A percentile compares a stretch with the other conserved stretches of the same genome.
Conservation (phyloP, 768 basidiomycete genomes). For the Leucosporidium yakuticum region DNA sequence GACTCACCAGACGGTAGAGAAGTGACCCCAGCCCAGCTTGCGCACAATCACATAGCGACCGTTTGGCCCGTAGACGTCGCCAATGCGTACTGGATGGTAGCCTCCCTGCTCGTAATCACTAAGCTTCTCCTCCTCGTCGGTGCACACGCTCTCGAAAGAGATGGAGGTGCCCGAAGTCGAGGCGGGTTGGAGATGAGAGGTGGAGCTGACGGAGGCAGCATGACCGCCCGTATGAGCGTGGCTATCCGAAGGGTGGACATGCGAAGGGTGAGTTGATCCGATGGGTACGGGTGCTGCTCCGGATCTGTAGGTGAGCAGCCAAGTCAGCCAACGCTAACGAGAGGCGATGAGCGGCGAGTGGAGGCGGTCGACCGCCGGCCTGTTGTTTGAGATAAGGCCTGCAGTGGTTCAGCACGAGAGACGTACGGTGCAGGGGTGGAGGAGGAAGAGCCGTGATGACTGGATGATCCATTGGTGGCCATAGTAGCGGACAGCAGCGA, state of each 20-base stretch:
- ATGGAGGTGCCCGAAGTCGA: slow-evolving; percentile 22
- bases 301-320: no score
- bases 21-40: slow-evolving; percentile 97
- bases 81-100: slow-evolving; percentile 38
- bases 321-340: no score
- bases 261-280: not conserved
- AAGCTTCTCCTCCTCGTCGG: slow-evolving; percentile 42
- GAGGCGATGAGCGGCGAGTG: no score
- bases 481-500: no score
- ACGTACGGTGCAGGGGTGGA: no score
- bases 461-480: no score
- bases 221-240: slow-evolving; percentile 30
- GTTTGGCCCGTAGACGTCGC: slow-evolving; percentile 47
- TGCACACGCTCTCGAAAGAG: slow-evolving; percentile 36
- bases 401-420: no score
- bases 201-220: slow-evolving; percentile 6
- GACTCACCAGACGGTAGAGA: slow-evolving; percentile 75
- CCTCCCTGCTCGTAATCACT: slow-evolving; percentile 39
- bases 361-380: no score
- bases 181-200: slow-evolving; percentile 2
- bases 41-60: slow-evolving; percentile 78
- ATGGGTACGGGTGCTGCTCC: no score
- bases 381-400: no score
- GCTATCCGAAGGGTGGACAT: slow-evolving; percentile 17
- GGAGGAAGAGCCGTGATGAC: no score